Evolutionary conservation across 257 asterid genomes (phyloP).

Genomic region (Solanum infundibuliforme): DNA sequence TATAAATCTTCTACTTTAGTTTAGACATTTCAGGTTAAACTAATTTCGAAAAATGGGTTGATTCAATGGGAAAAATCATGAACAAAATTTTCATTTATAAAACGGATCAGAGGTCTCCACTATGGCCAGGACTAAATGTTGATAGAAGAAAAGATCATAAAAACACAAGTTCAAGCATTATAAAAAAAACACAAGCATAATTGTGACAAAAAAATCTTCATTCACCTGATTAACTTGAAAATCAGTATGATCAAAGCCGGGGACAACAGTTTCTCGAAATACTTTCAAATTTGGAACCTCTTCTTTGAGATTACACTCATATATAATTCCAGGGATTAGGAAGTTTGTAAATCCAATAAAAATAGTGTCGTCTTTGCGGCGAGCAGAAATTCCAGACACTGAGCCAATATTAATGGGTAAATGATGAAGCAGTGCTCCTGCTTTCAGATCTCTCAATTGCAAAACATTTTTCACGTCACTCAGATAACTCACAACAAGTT

Average conservation of each 20-base stretch:
- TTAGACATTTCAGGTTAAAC: neutral
- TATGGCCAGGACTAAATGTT: neutral
- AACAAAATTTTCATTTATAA: neutral
- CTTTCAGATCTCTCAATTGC: slow-evolving; percentile 75
- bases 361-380: slow-evolving; percentile 49
- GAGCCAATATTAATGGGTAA: slow-evolving; percentile 83
- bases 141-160: neutral
- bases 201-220: neutral
- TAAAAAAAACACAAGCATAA: neutral
- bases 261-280: slow-evolving; percentile 67
- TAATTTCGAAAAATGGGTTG: neutral
- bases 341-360: slow-evolving; percentile 83
- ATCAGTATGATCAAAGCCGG: slow-evolving; percentile 66
- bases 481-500: slow-evolving; percentile 56
- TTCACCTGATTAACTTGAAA: slow-evolving; percentile 74
- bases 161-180: neutral
- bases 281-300: slow-evolving; percentile 47
- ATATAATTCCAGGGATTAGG: slow-evolving; percentile 77
- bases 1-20: neutral
- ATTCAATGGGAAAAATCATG: neutral
- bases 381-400: slow-evolving; percentile 57
- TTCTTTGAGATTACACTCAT: slow-evolving; percentile 53
- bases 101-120: neutral
- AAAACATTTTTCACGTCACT: slow-evolving; percentile 80
- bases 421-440: slow-evolving; percentile 59